A percentile compares a stretch with the other conserved stretches of the same genome.
These are phyloP conservation scores for Ramalina peruviana DNA, from an alignment of 495 filamentous ascomycete species.

Conservation along the genomic window DNA sequence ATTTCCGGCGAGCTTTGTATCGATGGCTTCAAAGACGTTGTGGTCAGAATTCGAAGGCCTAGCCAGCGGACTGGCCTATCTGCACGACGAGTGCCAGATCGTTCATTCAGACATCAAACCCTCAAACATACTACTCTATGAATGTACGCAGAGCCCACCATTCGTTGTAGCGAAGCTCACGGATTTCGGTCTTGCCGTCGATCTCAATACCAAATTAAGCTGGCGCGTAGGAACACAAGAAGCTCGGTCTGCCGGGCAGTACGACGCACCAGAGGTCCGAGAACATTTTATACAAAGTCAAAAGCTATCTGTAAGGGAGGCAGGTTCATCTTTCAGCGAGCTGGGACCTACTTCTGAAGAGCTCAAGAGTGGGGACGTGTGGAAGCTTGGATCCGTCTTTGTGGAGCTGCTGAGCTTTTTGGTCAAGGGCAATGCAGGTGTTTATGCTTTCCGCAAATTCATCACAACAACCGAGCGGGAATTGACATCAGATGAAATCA, in stretches of 20 bases:
- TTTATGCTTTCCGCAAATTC: background rate
- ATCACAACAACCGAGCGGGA: too few relatives aligned
- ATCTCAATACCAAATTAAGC: background rate
- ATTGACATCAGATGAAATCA: background rate
- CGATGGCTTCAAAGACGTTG: background rate
- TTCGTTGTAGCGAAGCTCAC: slow-evolving; percentile 1
- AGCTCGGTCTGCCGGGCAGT: slow-evolving; percentile 5
- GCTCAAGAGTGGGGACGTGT: slow-evolving; percentile 3
- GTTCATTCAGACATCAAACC: slow-evolving; percentile 5
- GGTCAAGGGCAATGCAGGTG: background rate
- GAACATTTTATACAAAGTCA: background rate
- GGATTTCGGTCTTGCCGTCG: slow-evolving; percentile 5
- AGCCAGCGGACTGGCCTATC: background rate
- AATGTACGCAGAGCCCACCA: background rate
- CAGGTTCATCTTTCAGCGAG: background rate
- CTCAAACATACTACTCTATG: slow-evolving; percentile 6
- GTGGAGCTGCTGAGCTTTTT: slow-evolving; percentile 2
- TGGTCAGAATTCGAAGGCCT: slow-evolving; percentile 3
- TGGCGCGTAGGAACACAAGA: slow-evolving; percentile 4
- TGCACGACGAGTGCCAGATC: slow-evolving; percentile 2
- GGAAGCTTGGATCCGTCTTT: slow-evolving; percentile 5
- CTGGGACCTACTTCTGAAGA: background rate
- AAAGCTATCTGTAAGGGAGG: background rate
- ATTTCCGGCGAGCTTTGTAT: background rate
- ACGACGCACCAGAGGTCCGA: slow-evolving; percentile 4